phyloP scores from a whole-genome alignment of 768 basidiomycete species.

The Agaricus subrufescens region DNA sequence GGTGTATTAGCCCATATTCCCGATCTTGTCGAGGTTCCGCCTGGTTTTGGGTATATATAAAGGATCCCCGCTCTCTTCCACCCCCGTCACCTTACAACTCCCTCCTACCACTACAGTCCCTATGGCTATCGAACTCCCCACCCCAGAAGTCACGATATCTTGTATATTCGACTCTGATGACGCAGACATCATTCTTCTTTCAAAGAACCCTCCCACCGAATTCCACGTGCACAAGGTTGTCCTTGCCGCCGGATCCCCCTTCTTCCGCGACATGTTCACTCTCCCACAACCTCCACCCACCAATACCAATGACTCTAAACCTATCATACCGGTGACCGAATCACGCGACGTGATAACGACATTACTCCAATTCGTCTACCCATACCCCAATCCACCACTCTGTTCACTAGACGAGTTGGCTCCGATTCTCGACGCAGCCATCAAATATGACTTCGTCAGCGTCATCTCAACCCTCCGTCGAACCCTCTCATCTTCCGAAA shows the following conservation, averaged over 20 bases:
- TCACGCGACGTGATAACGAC: constrained; percentile 35
- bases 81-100: neutral
- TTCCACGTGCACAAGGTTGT: constrained; percentile 62
- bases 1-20: neutral
- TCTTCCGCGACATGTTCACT: constrained; percentile 66
- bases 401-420: constrained; percentile 49
- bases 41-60: neutral
- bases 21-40: neutral
- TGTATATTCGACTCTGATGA: constrained; percentile 26
- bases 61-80: neutral
- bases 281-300: constrained; percentile 44
- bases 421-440: constrained; percentile 44
- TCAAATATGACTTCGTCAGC: constrained; percentile 59
- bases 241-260: constrained; percentile 58
- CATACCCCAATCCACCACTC: constrained; percentile 49
- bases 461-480: constrained; percentile 45
- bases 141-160: neutral
- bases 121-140: constrained; percentile 1
- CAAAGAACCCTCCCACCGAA: constrained; percentile 33
- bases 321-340: constrained; percentile 56
- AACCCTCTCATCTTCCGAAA: constrained; percentile 45
- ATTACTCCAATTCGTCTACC: constrained; percentile 60
- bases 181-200: constrained; percentile 51
- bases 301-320: constrained; percentile 18
- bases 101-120: neutral